Base-by-base conservation (phyloP, 2,329 filamentous ascomycete species). In the Zymoseptoria crescenta region DNA sequence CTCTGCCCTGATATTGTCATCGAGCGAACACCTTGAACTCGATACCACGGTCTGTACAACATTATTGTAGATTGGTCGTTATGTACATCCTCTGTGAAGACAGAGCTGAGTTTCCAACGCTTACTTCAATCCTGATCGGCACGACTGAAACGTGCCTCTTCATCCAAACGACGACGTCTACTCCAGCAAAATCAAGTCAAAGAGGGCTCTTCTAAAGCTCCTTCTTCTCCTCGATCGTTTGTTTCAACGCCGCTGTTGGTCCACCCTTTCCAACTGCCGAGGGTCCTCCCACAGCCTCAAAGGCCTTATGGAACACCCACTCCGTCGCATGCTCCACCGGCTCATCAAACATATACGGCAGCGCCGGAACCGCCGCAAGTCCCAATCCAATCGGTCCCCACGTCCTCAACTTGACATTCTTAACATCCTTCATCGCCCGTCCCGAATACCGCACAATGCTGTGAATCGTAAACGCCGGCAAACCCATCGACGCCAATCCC, bases 391-490 rank as follows among this genome's bases (percentile, higher is more conserved):
- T 96, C 0, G 94, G 94, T 0, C 83, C 88, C 87, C 89, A 99
- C 0, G 90, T 94, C 66, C 93, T 80, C 24, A 97, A 60, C 4
- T 77, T 83, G 60, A 81, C 79, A 70, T 88, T 96, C 80, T 94
- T 93, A 20, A 81, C 80, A 67, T 89, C 80, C 77, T 93, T 96
- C 78, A 99, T 74, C n/a, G 91, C 91, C 48, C 80, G 81, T 0
- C 94, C 91, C 0, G 89, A 92, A 71, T 99, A 96, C 61, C 86
- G 84, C 55, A 99, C 94, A 5, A 97, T 87, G 62, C 87, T 91
- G 74, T 96, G 93, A 59, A 97, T 96, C 0, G 91, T 96, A 63
- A 96, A 90, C 0, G 92, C 93, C 0, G 93, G 94, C 65, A 97
- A 75, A 1, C 90, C 94, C 94, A 99, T 99, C 69, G 86, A 90